Evolutionary conservation across 495 filamentous ascomycete genomes (phyloP).

Genomic region (Trichoderma asperelloides): DNA sequence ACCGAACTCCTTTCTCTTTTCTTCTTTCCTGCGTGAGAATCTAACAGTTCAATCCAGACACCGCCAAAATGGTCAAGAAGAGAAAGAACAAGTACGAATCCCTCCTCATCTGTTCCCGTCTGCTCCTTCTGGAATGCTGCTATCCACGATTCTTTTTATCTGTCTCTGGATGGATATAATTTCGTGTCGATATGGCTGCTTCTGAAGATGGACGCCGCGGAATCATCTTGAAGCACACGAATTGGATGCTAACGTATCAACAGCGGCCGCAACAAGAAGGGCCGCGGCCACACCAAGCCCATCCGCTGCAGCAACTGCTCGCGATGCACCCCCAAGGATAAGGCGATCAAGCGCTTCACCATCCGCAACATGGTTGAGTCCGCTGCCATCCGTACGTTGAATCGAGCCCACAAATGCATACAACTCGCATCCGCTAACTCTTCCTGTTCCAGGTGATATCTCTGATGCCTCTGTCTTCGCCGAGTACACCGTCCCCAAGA

Average conservation of each 20-base stretch:
- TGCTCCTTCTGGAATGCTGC: not conserved
- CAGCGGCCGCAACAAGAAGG: slow-evolving; percentile 99
- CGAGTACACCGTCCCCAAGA: slow-evolving; percentile 99
- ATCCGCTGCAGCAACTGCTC: slow-evolving; percentile 99
- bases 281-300: slow-evolving; percentile 97
- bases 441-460: slow-evolving; percentile 79
- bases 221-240: not conserved
- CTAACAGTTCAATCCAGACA: slow-evolving; percentile 37
- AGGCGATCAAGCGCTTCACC: slow-evolving; percentile 99
- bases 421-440: not conserved
- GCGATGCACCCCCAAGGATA: slow-evolving; percentile 99
- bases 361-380: slow-evolving; percentile 99
- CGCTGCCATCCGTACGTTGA: slow-evolving; percentile 91
- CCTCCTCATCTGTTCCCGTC: slow-evolving; percentile 40
- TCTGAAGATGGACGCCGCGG: slow-evolving; percentile 2
- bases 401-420: not conserved
- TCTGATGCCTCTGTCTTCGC: slow-evolving; percentile 97
- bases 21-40: slow-evolving; percentile 10
- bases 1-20: not conserved
- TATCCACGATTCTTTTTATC: not conserved
- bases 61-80: slow-evolving; percentile 97
- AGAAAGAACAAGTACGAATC: slow-evolving; percentile 61
- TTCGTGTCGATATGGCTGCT: not conserved
- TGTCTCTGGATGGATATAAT: not conserved
- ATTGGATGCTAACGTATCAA: slow-evolving; percentile 19